Evolutionary conservation across 768 basidiomycete species (phyloP).

Genomic region (Panellus pusillus): DNA sequence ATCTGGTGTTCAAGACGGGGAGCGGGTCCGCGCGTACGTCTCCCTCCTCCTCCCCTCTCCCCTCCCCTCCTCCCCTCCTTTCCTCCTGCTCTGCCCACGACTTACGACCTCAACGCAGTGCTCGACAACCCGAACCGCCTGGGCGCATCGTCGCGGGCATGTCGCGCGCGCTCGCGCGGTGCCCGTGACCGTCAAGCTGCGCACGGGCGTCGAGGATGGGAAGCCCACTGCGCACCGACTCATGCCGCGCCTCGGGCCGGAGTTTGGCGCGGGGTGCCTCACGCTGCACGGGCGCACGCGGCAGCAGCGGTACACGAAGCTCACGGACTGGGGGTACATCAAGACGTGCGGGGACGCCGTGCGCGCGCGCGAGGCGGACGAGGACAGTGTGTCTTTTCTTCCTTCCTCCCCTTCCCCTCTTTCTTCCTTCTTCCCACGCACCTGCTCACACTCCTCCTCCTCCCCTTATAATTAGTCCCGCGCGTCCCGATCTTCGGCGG

Average conservation of each 20-base stretch:
- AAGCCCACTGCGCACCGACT: slow-evolving; percentile 87
- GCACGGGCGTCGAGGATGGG: slow-evolving; percentile 90
- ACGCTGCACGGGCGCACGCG: slow-evolving; percentile 94
- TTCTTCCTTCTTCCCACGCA: too few species aligned
- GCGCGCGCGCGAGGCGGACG: slow-evolving; percentile 66
- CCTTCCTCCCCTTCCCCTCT: too few species aligned
- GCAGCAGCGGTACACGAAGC: slow-evolving; percentile 89
- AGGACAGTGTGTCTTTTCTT: slow-evolving; percentile 68
- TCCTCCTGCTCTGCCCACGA: too few species aligned
- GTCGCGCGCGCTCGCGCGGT: slow-evolving; percentile 86
- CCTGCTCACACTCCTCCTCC: too few species aligned
- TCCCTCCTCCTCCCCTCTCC: not conserved
- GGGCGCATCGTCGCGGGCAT: slow-evolving; percentile 86
- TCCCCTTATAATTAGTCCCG: too few species aligned
- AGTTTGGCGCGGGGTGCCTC: slow-evolving; percentile 48
- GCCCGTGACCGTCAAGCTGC: slow-evolving; percentile 87
- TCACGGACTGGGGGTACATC: slow-evolving; percentile 96
- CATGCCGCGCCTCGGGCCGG: slow-evolving; percentile 72
- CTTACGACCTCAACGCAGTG: too few species aligned
- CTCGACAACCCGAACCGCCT: slow-evolving; percentile 81
- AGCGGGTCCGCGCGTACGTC: slow-evolving; percentile 85
- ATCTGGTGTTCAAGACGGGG: slow-evolving; percentile 88
- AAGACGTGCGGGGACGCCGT: slow-evolving; percentile 83
- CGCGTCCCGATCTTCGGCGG: slow-evolving; percentile 96
- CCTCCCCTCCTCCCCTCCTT: not conserved